Conservation (phyloP, 108 stramenopile genomes). For the Cyclotella distinguenda region DNA sequence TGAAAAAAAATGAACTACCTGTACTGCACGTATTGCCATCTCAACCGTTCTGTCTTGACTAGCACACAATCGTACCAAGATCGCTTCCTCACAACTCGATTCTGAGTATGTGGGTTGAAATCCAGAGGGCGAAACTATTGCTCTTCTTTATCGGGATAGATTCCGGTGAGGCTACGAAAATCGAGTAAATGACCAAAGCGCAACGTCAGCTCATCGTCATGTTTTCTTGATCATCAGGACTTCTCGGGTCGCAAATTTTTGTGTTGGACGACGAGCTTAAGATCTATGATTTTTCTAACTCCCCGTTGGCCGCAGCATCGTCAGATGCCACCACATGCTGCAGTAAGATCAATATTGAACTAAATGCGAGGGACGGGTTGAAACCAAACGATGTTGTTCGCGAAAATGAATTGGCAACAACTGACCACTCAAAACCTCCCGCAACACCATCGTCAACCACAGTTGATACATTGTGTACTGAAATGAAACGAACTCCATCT, state of each 20-base stretch:
- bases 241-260: slow-evolving; percentile 20
- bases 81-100: slow-evolving; percentile 23
- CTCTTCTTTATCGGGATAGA: slow-evolving; percentile 21
- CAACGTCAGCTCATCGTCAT: not conserved
- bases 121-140: slow-evolving; percentile 32
- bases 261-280: slow-evolving; percentile 31
- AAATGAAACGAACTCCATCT: not conserved
- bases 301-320: not conserved
- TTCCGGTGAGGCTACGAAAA: slow-evolving; percentile 9
- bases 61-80: slow-evolving; percentile 37
- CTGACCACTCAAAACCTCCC: not conserved
- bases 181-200: not conserved
- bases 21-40: too few relatives aligned
- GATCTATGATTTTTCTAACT: slow-evolving; percentile 19
- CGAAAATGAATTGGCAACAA: not conserved
- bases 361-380: too few relatives aligned
- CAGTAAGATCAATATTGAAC: too few relatives aligned
- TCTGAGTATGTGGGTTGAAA: slow-evolving; percentile 34
- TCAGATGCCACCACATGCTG: not conserved
- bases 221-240: not conserved
- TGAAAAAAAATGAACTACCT: too few relatives aligned
- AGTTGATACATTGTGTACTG: not conserved
- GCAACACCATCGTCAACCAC: not conserved
- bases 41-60: too few relatives aligned
- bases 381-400: not conserved